Evolutionary conservation across 345 rosid genomes (phyloP).

Genomic region (Boechera stricta): DNA sequence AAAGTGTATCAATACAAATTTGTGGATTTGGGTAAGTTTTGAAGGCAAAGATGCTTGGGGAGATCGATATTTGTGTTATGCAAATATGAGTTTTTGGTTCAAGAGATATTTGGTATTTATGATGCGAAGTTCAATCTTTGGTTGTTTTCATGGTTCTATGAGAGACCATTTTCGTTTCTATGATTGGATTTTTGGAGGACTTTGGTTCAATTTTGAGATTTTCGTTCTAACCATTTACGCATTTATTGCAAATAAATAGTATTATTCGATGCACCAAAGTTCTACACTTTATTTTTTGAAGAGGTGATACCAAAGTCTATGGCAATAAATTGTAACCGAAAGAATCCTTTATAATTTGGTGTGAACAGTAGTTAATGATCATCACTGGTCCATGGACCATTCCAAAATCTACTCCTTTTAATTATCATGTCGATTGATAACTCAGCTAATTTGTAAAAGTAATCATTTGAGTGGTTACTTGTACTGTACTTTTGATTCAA

Average conservation of each 20-base stretch:
- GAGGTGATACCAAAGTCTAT: slow-evolving; percentile 19
- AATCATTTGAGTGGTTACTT: slow-evolving; percentile 24
- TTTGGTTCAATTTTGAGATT: too few species aligned
- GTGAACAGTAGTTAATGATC: slow-evolving; percentile 27
- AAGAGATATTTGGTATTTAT: too few species aligned
- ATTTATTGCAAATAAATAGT: neutral
- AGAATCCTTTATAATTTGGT: neutral
- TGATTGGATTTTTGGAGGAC: too few species aligned
- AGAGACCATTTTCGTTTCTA: too few species aligned
- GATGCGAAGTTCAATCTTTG: too few species aligned
- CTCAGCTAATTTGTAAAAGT: slow-evolving; percentile 18
- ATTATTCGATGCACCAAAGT: neutral
- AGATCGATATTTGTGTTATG: too few species aligned
- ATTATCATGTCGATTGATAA: slow-evolving; percentile 35
- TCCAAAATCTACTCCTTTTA: slow-evolving; percentile 9
- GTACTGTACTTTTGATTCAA: slow-evolving; percentile 5
- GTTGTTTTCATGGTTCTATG: too few species aligned
- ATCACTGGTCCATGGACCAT: slow-evolving; percentile 34
- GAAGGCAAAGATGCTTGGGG: too few species aligned
- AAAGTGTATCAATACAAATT: too few species aligned
- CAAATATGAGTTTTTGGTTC: too few species aligned
- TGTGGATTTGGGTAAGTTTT: too few species aligned
- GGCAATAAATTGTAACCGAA: slow-evolving; percentile 39
- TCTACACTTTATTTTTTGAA: neutral
- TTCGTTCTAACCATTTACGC: too few species aligned